Conservation (phyloP, 2,329 filamentous ascomycete species). For the Diaporthe sp. region DNA sequence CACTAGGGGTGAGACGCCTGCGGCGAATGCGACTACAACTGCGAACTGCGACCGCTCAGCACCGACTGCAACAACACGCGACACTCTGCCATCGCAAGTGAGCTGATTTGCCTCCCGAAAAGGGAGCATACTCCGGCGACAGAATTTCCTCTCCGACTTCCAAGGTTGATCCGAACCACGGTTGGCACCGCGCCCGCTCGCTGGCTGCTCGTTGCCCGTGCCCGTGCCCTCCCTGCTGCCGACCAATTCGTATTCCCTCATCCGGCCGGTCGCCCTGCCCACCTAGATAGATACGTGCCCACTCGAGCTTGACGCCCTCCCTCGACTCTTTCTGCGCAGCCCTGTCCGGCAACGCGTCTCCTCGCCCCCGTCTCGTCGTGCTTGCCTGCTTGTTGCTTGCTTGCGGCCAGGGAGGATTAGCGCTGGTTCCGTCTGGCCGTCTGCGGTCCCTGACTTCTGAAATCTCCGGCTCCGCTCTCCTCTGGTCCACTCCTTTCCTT, state of each 20-base stretch:
- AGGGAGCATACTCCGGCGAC: conserved; percentile 26
- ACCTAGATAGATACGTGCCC: not conserved
- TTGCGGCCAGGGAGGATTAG: conserved; percentile 17
- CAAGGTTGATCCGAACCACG: conserved; percentile 24
- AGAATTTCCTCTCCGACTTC: not conserved
- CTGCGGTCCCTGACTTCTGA: conserved; percentile 1
- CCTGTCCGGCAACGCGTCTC: not conserved
- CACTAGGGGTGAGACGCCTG: conserved; percentile 29
- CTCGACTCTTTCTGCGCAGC: not conserved
- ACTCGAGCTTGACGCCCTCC: conserved; percentile 11
- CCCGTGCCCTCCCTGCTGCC: not conserved
- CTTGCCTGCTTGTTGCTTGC: not conserved
- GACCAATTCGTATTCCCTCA: conserved; percentile 14
- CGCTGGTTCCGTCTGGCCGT: conserved; percentile 10
- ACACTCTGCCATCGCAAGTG: conserved; percentile 23
- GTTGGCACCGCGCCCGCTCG: not conserved
- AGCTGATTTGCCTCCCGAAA: conserved; percentile 18
- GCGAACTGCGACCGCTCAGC: conserved; percentile 19
- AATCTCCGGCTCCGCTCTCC: conserved; percentile 16
- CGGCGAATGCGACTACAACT: conserved; percentile 11
- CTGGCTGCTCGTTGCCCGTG: not conserved
- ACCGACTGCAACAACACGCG: conserved; percentile 32
- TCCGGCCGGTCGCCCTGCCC: conserved; percentile 14
- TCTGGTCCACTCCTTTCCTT: conserved; percentile 12
- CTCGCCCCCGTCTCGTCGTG: not conserved